Percentiles rank a stretch among this genome's conserved stretches.
Evolutionary conservation across 768 basidiomycete genomes (phyloP).

Genomic region (Xanthoconium stramineum): DNA sequence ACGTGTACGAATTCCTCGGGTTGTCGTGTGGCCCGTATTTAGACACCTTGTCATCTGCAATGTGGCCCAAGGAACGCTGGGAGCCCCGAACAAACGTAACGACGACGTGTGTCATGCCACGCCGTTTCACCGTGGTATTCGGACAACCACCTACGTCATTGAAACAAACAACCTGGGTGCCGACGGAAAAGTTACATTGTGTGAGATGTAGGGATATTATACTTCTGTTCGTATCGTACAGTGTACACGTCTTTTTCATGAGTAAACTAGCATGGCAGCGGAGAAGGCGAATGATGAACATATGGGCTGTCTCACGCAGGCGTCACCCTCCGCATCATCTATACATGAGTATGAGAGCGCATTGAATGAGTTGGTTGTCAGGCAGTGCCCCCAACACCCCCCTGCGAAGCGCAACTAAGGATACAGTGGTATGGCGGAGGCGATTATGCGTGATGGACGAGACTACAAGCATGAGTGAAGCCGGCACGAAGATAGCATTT

Average conservation of each 20-base stretch:
- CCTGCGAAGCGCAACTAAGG: slow-evolving; percentile 10
- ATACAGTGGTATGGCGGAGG: slow-evolving; percentile 8
- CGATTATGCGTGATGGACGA: slow-evolving; percentile 11
- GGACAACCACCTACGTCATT: not conserved
- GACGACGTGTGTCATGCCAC: not conserved
- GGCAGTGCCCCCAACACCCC: not conserved
- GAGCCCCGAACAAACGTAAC: not conserved
- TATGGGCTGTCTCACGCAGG: slow-evolving; percentile 16
- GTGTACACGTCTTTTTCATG: slow-evolving; percentile 20
- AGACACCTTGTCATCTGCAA: not conserved
- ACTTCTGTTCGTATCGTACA: slow-evolving; percentile 24
- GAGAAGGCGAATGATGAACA: slow-evolving; percentile 20
- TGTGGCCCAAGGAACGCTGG: not conserved
- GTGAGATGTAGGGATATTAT: slow-evolving; percentile 22
- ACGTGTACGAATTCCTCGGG: slow-evolving; percentile 7
- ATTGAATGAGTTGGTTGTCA: not conserved
- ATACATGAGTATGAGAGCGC: slow-evolving; percentile 14
- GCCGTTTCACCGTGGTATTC: slow-evolving; percentile 3
- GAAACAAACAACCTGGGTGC: not conserved
- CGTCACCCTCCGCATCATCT: slow-evolving; percentile 20
- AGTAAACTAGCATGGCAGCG: slow-evolving; percentile 12
- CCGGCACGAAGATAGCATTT: slow-evolving; percentile 16
- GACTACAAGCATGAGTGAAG: slow-evolving; percentile 18
- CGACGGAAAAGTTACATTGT: not conserved
- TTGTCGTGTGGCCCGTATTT: not conserved